phyloP scores from a whole-genome alignment of 139 green algal species.

The Micractinium conductrix region DNA sequence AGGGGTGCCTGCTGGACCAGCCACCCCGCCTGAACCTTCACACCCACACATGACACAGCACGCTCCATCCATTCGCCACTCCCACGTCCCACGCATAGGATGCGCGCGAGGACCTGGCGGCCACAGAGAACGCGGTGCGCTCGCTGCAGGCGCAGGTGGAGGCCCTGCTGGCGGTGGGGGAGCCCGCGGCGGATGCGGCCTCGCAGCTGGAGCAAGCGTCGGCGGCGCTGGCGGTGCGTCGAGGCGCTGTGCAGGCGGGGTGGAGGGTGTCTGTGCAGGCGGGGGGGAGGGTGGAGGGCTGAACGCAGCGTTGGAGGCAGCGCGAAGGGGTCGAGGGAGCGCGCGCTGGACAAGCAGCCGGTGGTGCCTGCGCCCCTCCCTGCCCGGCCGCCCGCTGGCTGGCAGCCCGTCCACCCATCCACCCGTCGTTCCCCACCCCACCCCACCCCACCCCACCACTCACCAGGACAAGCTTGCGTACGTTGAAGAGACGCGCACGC shows the following conservation, averaged over 20 bases:
- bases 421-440: no score
- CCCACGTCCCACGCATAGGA: background rate
- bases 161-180: constrained; percentile 23
- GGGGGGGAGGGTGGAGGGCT: no score
- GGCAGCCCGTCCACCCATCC: no score
- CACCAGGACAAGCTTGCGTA: constrained; percentile 41
- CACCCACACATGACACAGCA: no score
- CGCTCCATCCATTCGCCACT: background rate
- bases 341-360: no score
- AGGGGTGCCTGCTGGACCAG: background rate
- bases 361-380: no score
- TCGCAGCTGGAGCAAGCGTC: constrained; percentile 9
- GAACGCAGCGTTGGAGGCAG: no score
- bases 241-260: no score
- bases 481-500: constrained; percentile 27
- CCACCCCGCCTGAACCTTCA: background rate
- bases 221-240: background rate
- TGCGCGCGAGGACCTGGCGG: constrained; percentile 22
- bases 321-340: no score
- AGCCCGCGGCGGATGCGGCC: background rate
- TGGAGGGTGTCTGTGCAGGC: no score
- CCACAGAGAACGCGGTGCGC: background rate
- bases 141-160: constrained; percentile 30
- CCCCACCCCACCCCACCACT: no score
- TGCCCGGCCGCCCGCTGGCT: no score